Base-by-base conservation (phyloP, 108 stramenopile genomes). In the Cyclotella sp. region DNA sequence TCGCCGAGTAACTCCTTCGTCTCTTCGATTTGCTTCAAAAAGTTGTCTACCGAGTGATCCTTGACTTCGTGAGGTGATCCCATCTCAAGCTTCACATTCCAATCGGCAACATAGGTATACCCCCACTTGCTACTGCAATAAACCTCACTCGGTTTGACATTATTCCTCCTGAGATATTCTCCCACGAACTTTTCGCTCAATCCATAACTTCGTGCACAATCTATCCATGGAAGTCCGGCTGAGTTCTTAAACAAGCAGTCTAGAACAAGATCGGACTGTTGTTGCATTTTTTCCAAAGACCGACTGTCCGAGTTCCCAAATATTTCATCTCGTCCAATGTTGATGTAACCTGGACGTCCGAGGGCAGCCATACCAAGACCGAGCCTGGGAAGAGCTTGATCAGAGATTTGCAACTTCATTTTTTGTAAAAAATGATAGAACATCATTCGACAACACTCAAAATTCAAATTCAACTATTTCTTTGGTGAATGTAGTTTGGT, bases 321-420 rank as follows among this genome's bases (percentile, higher is more conserved):
- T 16, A 71, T 63, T 13, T 22, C 42, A 22, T 78, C 64, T 29
- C 80, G 74, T 64, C 57, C 75, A 26, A 94, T 77, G 45, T 87
- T 94, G 81, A 94, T 94, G 72, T 94, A 94, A 4, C 93, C 93
- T 11, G 93, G 93, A 0, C 93, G 64, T 40, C 93, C 93, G 15
- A 94, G 74, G 5, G 93, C 93, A 10, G 93, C 93, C 85, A 91
- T 84, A 29, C 93, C 93, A 6, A 94, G 79, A 0, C 93, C 93
- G 42, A 94, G 57, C 34, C 82, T 83, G 63, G 63, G 63, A 9
- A 64, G 42, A 8, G 30, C 42, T 64, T 64, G 63, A 64, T 43
- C 22, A 21, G 62, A 24, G 0, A 26, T 13, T 43, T 41, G 43
- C 8, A 28, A 2, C 43, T 64, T 64, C 63, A 64, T 64, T 24